Evolutionary conservation across 768 basidiomycete genomes (phyloP).

Genomic region (Fibroporia radiculosa): DNA sequence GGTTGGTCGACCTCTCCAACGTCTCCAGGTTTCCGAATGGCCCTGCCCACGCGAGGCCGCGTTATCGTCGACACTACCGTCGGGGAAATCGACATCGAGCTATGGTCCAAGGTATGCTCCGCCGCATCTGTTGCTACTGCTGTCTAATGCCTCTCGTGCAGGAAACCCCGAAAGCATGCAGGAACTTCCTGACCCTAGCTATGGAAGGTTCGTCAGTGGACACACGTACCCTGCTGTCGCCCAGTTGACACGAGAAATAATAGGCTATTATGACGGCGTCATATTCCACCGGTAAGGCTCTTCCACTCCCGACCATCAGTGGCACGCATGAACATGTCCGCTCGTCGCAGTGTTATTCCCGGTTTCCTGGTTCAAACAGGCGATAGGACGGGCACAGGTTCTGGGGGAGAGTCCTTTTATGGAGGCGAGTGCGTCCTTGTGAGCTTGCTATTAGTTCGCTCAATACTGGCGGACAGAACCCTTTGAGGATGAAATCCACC

Average conservation of each 20-base stretch:
- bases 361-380: slow-evolving; percentile 94
- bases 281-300: slow-evolving; percentile 77
- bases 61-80: slow-evolving; percentile 85
- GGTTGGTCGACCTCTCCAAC: too few relatives aligned
- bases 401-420: slow-evolving; percentile 90
- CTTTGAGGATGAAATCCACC: slow-evolving; percentile 92
- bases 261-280: slow-evolving; percentile 94
- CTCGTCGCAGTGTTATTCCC: slow-evolving; percentile 60
- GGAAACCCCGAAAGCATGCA: slow-evolving; percentile 93
- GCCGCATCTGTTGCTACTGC: not conserved
- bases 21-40: too few relatives aligned
- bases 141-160: slow-evolving; percentile 21
- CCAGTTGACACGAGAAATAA: too few relatives aligned
- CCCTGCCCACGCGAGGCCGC: slow-evolving; percentile 77
- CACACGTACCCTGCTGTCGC: too few relatives aligned
- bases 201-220: slow-evolving; percentile 87
- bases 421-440: slow-evolving; percentile 49
- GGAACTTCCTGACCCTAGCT: slow-evolving; percentile 82
- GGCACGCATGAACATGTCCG: not conserved
- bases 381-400: slow-evolving; percentile 86
- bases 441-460: too few relatives aligned
- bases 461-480: too few relatives aligned
- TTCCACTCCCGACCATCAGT: not conserved
- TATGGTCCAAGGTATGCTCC: slow-evolving; percentile 76
- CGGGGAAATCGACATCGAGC: slow-evolving; percentile 82